Evolutionary conservation across 2,329 filamentous ascomycete species (phyloP), one percentile per base, ranked within the genome.

Genomic region (Monilinia laxa): DNA sequence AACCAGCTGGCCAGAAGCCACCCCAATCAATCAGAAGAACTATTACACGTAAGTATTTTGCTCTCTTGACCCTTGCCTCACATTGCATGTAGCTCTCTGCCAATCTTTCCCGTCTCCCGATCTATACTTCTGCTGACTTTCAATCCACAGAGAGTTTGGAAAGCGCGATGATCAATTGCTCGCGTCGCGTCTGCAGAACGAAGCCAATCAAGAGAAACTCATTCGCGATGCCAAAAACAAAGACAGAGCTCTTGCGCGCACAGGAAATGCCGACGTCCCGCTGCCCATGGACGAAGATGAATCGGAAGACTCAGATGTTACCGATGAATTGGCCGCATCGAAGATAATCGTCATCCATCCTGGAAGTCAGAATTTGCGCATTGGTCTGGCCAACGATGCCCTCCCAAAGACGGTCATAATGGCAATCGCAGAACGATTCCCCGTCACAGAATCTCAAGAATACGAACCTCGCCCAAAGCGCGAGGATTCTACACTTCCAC

Each of bases 21-120:
- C 87, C 54, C 92, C 95, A 74, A 99, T 99, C 80, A 99, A 99
- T 77, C 95, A 99, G 79, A 99, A 99, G 82, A 99, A 99, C 79
- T 99, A 99, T 79, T 97, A 97, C 78, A 97, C 93, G 92, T 95
- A 84, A 69, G 88, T 81, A 25, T 16, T 40, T 59, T 28, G 18
- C 11, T 25, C n/a, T 31, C 12, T 54, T 16, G 35, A 3, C 53
- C 16, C 16, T 49, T 47, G 25, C 18, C 12, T n/a, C 10, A 23
- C 9, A 38, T 38, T 20, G 4, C 20, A 47, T 9, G 9, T 18
- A 42, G 3, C 16, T 55, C n/a, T n/a, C n/a, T n/a, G 14, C 47
- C 28, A 42, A 38, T n/a, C 20, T 38, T 49, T 1, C 28, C 28
- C 10, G 49, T 49, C 25, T 38, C 10, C 23, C 28, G 16, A 38